These are phyloP conservation scores for Mikania micrantha DNA, from an alignment of 129 eudicot species.

Conservation along the genomic window DNA sequence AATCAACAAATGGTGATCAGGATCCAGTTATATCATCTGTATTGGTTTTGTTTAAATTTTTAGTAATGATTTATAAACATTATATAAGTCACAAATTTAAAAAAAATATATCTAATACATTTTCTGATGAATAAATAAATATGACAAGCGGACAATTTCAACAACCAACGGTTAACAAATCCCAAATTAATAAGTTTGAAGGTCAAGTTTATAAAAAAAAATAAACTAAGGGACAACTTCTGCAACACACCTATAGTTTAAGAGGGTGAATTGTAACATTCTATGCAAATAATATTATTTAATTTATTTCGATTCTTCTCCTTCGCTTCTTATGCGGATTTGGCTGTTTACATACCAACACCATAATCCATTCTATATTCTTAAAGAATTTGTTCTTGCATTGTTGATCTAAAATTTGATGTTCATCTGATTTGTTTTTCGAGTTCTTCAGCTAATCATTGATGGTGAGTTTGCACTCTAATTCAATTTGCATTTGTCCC, in stretches of 20 bases:
- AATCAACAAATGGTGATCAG: no score
- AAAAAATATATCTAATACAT: no score
- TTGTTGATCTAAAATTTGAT: slow-evolving; percentile 31
- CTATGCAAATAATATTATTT: background rate
- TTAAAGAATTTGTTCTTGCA: slow-evolving; percentile 31
- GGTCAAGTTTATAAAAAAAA: background rate
- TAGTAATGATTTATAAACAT: no score
- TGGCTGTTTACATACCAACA: slow-evolving; percentile 31
- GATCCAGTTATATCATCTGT: no score
- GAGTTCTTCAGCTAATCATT: slow-evolving; percentile 20
- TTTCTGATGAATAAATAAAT: no score
- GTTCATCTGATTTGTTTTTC: slow-evolving; percentile 11
- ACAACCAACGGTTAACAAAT: background rate
- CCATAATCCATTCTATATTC: slow-evolving; percentile 29
- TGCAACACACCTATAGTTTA: background rate
- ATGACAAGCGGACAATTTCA: no score
- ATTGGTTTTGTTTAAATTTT: no score
- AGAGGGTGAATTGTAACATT: background rate
- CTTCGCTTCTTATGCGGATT: slow-evolving; percentile 61
- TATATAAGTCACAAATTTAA: no score
- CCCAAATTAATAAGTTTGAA: background rate
- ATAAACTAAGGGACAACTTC: background rate
- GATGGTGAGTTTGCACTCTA: slow-evolving; percentile 18
- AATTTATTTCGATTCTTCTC: slow-evolving; percentile 62
- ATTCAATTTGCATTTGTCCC: slow-evolving; percentile 15